Percentiles rank a stretch among this genome's conserved stretches.
These are phyloP conservation scores for Spinacia oleracea DNA, from an alignment of 179 eudicot genomes.

Conservation along the genomic window DNA sequence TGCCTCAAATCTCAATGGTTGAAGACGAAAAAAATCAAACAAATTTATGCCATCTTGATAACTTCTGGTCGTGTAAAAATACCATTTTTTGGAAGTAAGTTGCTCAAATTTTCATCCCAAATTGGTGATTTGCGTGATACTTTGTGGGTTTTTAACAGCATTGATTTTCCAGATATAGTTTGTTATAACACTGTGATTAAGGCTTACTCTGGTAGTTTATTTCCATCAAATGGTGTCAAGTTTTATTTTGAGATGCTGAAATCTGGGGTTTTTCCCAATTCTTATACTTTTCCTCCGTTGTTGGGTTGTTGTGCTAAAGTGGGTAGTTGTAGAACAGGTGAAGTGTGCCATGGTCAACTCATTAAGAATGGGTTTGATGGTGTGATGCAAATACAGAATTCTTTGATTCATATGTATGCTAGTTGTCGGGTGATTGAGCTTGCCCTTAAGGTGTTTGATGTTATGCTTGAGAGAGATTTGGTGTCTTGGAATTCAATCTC, in stretches of 20 bases:
- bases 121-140: slow-evolving; percentile 43
- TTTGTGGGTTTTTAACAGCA: slow-evolving; percentile 41
- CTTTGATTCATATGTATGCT: slow-evolving; percentile 71
- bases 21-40: slow-evolving; percentile 38
- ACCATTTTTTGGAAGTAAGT: slow-evolving; percentile 53
- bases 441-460: slow-evolving; percentile 52
- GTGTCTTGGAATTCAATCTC: slow-evolving; percentile 68
- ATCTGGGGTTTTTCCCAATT: slow-evolving; percentile 52
- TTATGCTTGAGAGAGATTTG: slow-evolving; percentile 53
- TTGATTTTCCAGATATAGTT: slow-evolving; percentile 48
- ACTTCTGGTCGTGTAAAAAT: slow-evolving; percentile 48
- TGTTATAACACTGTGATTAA: slow-evolving; percentile 60
- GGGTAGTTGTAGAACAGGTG: slow-evolving; percentile 38
- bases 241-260: slow-evolving; percentile 61
- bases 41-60: slow-evolving; percentile 62
- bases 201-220: slow-evolving; percentile 45
- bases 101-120: slow-evolving; percentile 47
- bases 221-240: slow-evolving; percentile 35
- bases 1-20: slow-evolving; percentile 31
- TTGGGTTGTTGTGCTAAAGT: slow-evolving; percentile 59
- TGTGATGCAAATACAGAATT: slow-evolving; percentile 58
- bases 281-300: slow-evolving; percentile 62
- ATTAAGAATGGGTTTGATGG: slow-evolving; percentile 65
- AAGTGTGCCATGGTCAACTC: slow-evolving; percentile 60
- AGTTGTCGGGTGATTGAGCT: slow-evolving; percentile 50